These are phyloP conservation scores for Lagenidium giganteum DNA, from an alignment of 352 stramenopile genomes.

Conservation along the genomic window DNA sequence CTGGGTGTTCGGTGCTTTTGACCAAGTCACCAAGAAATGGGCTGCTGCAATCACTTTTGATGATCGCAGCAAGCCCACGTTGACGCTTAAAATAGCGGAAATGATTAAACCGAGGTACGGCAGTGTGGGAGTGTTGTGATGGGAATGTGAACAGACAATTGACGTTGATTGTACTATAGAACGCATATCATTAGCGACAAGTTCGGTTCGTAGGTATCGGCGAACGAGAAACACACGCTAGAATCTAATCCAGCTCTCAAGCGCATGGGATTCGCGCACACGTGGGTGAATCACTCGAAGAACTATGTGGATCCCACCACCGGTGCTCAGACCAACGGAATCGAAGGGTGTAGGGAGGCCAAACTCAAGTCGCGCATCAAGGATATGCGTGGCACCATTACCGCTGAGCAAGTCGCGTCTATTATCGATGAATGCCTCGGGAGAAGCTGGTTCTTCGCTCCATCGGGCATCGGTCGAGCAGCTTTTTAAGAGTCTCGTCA, in stretches of 20 bases:
- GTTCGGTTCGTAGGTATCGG: constrained; percentile 1
- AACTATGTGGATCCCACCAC: constrained; percentile 15
- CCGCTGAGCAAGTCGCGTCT: too few relatives aligned
- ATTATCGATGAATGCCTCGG: too few relatives aligned
- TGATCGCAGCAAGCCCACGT: constrained; percentile 12
- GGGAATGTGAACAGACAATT: too few relatives aligned
- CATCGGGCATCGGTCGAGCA: too few relatives aligned
- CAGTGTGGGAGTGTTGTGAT: too few relatives aligned
- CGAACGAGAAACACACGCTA: background rate
- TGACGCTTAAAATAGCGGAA: background rate
- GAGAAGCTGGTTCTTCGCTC: too few relatives aligned
- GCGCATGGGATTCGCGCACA: background rate
- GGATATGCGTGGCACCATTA: constrained; percentile 1
- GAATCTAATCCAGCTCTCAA: background rate
- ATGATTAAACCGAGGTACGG: too few relatives aligned
- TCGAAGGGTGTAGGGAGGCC: constrained; percentile 15
- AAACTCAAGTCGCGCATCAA: constrained; percentile 11
- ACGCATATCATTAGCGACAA: constrained; percentile 4
- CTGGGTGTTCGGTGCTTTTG: constrained; percentile 18
- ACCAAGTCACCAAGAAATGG: constrained; percentile 11
- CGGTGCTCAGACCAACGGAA: constrained; percentile 15
- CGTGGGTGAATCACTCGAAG: constrained; percentile 16
- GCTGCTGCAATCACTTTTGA: constrained; percentile 12
- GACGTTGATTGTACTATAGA: too few relatives aligned
- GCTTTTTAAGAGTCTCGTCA: too few relatives aligned